These are phyloP conservation scores for Crithidia fasciculata DNA, from an alignment of 208 protist genomes.

Conservation along the genomic window DNA sequence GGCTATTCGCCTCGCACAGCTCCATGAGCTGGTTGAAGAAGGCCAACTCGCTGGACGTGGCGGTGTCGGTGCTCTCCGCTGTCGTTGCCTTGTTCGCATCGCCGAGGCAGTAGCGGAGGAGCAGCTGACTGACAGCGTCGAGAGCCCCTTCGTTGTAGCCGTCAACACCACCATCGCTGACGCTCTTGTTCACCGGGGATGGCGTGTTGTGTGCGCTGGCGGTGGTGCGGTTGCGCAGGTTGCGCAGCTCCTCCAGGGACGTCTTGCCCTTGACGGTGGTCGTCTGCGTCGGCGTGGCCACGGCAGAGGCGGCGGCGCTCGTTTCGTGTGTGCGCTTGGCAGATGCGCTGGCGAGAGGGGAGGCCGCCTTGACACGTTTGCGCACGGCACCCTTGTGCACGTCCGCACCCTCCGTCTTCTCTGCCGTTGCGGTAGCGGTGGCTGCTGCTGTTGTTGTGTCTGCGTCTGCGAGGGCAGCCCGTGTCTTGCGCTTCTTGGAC, in stretches of 20 bases:
- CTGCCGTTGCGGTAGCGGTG: background rate
- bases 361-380: constrained; percentile 31
- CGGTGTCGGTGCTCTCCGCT: constrained; percentile 6
- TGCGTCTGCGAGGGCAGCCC: background rate
- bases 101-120: constrained; percentile 57
- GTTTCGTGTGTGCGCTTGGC: constrained; percentile 23
- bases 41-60: constrained; percentile 36
- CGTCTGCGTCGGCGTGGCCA: constrained; percentile 31
- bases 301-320: constrained; percentile 13
- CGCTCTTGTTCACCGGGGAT: background rate
- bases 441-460: background rate
- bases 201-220: constrained; percentile 1
- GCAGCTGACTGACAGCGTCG: constrained; percentile 57
- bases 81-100: background rate
- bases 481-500: constrained; percentile 21
- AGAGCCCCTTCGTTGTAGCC: constrained; percentile 41
- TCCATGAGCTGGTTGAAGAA: constrained; percentile 51
- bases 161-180: background rate
- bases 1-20: constrained; percentile 36
- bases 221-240: constrained; percentile 43
- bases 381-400: constrained; percentile 33
- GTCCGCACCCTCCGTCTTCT: background rate
- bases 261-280: constrained; percentile 44
- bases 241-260: constrained; percentile 52
- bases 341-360: constrained; percentile 12